A percentile compares a stretch with the other conserved stretches of the same genome.
Conservation (phyloP, 139 green algal genomes). For the Chlorella sp. region DNA sequence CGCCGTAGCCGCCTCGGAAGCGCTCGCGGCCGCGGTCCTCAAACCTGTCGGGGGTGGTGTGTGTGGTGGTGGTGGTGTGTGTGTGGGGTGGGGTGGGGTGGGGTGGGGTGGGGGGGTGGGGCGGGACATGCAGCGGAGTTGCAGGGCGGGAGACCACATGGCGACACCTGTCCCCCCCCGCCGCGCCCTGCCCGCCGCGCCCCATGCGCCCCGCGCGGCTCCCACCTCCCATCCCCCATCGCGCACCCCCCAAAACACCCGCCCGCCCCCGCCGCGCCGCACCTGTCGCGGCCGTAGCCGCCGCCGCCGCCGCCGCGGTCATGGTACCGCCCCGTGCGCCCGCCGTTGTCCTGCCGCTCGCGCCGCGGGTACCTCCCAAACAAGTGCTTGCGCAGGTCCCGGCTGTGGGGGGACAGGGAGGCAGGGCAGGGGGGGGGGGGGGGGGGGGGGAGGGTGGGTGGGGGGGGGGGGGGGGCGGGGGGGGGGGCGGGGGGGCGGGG, state of each 20-base stretch:
- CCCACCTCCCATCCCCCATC: slow-evolving; percentile 9
- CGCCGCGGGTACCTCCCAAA: slow-evolving; percentile 81
- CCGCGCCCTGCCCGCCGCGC: neutral
- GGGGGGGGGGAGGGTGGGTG: neutral
- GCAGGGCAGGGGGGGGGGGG: neutral
- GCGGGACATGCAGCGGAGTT: slow-evolving; percentile 5
- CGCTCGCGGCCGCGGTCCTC: slow-evolving; percentile 27
- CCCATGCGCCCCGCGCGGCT: slow-evolving; percentile 26
- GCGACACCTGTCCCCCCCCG: neutral
- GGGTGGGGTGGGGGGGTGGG: no score
- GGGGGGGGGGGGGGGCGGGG: neutral
- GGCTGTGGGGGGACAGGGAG: slow-evolving; percentile 3
- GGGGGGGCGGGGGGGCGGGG: no score
- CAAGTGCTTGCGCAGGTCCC: slow-evolving; percentile 45
- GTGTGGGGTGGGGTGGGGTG: no score
- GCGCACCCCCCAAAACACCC: neutral
- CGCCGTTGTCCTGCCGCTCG: slow-evolving; percentile 32
- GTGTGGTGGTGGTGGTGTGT: no score
- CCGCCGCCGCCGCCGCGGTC: slow-evolving; percentile 31
- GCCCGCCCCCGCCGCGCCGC: neutral
- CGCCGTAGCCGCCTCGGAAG: slow-evolving; percentile 15
- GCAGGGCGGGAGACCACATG: neutral
- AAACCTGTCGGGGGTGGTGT: neutral
- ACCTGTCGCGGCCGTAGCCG: slow-evolving; percentile 28
- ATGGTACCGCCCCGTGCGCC: slow-evolving; percentile 6